Percentiles rank a stretch among this genome's conserved stretches.
These are phyloP conservation scores for Aspergillus ochraceus DNA, from an alignment of 2,329 filamentous ascomycete genomes.

Conservation along the genomic window DNA sequence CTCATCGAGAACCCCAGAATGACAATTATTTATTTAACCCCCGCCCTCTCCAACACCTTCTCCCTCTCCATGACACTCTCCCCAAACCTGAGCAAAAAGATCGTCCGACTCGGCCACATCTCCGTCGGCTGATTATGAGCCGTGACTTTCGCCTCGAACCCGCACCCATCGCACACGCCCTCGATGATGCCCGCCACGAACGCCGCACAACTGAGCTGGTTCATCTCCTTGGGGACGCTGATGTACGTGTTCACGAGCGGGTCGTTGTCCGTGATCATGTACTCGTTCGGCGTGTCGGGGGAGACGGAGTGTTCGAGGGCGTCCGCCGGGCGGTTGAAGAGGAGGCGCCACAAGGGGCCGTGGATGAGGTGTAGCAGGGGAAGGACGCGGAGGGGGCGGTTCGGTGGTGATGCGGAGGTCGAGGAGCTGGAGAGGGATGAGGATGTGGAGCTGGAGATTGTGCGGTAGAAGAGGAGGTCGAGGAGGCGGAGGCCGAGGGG, in stretches of 20 bases:
- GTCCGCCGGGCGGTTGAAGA: slow-evolving; percentile 88
- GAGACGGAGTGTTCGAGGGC: slow-evolving; percentile 85
- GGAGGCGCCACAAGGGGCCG: slow-evolving; percentile 84
- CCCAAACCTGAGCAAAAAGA: slow-evolving; percentile 92
- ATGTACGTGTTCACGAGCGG: slow-evolving; percentile 94
- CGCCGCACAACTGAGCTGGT: slow-evolving; percentile 91
- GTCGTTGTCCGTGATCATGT: slow-evolving; percentile 99
- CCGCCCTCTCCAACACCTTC: slow-evolving; percentile 69
- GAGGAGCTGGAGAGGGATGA: slow-evolving; percentile 80
- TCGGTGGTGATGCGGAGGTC: slow-evolving; percentile 67
- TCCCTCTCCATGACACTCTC: slow-evolving; percentile 91
- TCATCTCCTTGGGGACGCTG: slow-evolving; percentile 91
- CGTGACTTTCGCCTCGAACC: slow-evolving; percentile 83
- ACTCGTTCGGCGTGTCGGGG: slow-evolving; percentile 83
- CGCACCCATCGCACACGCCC: slow-evolving; percentile 90
- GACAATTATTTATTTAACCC: slow-evolving; percentile 40
- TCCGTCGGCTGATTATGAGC: slow-evolving; percentile 76
- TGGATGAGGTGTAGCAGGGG: slow-evolving; percentile 94
- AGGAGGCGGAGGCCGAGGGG: slow-evolving; percentile 91
- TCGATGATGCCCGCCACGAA: slow-evolving; percentile 95
- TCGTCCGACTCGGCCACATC: slow-evolving; percentile 95
- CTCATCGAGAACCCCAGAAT: no score
- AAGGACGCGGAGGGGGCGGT: slow-evolving; percentile 83
- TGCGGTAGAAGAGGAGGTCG: slow-evolving; percentile 89
- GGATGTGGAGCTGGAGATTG: slow-evolving; percentile 74